Base-by-base conservation (phyloP, 2,329 filamentous ascomycete genomes). In the Sclerotinia subarctica region DNA sequence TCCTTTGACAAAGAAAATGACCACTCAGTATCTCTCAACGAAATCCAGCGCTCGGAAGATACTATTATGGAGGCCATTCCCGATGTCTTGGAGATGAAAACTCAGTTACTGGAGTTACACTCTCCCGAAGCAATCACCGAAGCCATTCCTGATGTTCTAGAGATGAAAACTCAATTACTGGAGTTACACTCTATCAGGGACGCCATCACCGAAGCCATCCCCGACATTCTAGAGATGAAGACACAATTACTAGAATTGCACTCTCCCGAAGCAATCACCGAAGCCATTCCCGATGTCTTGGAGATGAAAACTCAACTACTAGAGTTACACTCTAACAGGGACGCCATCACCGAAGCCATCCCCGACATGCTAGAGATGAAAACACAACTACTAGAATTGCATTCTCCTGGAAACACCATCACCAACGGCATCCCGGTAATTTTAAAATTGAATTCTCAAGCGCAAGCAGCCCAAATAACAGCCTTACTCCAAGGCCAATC, bases 281-380 rank as follows among this genome's bases (percentile, higher is more conserved):
- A 42, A 3, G 35, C 35, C 10, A 38, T 38, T 13, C 35, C 35
- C 11, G 35, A 38, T 21, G 29, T 24, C 19, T 21, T 26, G 26
- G 26, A 42, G 35, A 38, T 24, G n/a, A 13, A 38, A 38, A 38
- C 35, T 38, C 47, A 24, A 35, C 53, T 21, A 26, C 17, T 1
- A 21, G 53, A 10, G 2, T 13, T 38, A 38, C 35, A 38, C 8
- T 38, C 35, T 13, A 0, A 10, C 35, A n/a, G n/a, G n/a, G 35
- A 46, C 1, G 26, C 57, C 6, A 59, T 59, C 5, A 21, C 35
- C 8, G 38, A 42, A 29, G 26, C 44, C 5, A 51, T 64, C 3
- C 35, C 64, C 1, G 64, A 65, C n/a, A n/a, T 64, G 0, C n/a
- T 65, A 32, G 35, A 46, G 26, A 26, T 46, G 38, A 59, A 59